These are phyloP conservation scores for Myochromella boudieri DNA, from an alignment of 768 basidiomycete species.

Conservation along the genomic window DNA sequence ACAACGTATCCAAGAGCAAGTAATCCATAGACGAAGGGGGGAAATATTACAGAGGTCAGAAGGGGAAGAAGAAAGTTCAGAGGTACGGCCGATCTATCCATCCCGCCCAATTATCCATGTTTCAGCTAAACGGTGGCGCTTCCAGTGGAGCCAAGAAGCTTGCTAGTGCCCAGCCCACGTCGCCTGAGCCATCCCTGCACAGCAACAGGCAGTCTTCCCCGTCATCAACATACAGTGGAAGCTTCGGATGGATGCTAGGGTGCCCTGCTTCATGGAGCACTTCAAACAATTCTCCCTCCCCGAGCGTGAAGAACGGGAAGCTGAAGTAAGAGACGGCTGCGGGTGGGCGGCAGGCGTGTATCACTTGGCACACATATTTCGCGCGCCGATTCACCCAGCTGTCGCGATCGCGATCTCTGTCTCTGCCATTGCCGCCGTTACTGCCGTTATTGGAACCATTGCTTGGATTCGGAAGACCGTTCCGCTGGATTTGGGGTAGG, in stretches of 20 bases:
- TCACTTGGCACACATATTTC: conserved; percentile 66
- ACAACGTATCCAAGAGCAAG: too few relatives aligned
- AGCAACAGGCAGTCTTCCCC: conserved; percentile 79
- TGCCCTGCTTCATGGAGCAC: conserved; percentile 79
- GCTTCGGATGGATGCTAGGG: conserved; percentile 67
- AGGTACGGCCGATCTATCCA: too few relatives aligned
- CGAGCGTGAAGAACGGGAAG: conserved; percentile 76
- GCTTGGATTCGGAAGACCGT: too few relatives aligned
- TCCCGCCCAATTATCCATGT: too few relatives aligned
- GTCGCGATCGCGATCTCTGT: conserved; percentile 33
- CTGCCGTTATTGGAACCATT: conserved; percentile 9
- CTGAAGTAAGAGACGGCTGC: conserved; percentile 63
- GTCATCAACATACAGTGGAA: conserved; percentile 76
- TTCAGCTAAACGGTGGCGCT: conserved; percentile 4
- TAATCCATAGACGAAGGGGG: too few relatives aligned
- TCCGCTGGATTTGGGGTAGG: too few relatives aligned
- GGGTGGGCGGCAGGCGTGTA: conserved; percentile 70
- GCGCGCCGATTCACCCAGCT: conserved; percentile 48
- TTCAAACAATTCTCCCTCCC: conserved; percentile 59
- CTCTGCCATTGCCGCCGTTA: conserved; percentile 16
- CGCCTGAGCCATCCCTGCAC: conserved; percentile 53
- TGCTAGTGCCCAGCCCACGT: conserved; percentile 79
- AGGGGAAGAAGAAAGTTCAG: too few relatives aligned
- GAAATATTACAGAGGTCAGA: too few relatives aligned
- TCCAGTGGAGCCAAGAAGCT: conserved; percentile 72